Conservation (phyloP, 345 rosid genomes). For the Noccaea caerulescens region DNA sequence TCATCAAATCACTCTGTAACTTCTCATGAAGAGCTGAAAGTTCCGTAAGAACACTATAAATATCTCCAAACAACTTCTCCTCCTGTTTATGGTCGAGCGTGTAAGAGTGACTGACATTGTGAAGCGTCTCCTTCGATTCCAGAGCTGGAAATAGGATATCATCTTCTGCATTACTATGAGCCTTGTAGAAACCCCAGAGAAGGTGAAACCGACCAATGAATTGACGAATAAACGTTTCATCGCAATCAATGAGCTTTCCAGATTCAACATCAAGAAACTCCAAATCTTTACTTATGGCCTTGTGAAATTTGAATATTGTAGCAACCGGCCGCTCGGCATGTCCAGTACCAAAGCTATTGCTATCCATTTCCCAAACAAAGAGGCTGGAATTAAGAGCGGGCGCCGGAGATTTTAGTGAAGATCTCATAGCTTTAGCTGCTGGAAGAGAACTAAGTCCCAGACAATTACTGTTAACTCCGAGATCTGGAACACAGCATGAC, state of each 20-base stretch:
- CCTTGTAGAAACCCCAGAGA: conserved; percentile 90
- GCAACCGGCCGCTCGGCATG: conserved; percentile 74
- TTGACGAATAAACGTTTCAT: conserved; percentile 70
- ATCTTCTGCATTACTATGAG: conserved; percentile 97
- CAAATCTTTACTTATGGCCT: conserved; percentile 87
- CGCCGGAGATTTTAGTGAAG: conserved; percentile 67
- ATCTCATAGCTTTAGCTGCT: conserved; percentile 70
- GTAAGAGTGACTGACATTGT: conserved; percentile 93
- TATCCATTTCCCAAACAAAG: conserved; percentile 80
- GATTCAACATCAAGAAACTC: conserved; percentile 89
- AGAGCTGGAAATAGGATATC: conserved; percentile 92
- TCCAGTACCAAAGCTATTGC: conserved; percentile 52
- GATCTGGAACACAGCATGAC: conserved; percentile 83
- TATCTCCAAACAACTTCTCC: conserved; percentile 87
- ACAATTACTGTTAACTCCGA: conserved; percentile 70
- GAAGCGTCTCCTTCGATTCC: conserved; percentile 92
- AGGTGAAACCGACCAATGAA: conserved; percentile 82
- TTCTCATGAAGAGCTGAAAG: conserved; percentile 64
- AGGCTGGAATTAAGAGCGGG: conserved; percentile 89
- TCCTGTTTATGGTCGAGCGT: conserved; percentile 90
- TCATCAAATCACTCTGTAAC: conserved; percentile 42
- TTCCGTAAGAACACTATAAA: conserved; percentile 68
- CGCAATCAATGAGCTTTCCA: conserved; percentile 75
- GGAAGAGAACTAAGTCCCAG: conserved; percentile 73
- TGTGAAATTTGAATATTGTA: conserved; percentile 88